Percentiles rank a stretch among this genome's conserved stretches.
Evolutionary conservation across 305 asterid genomes (phyloP).

Genomic region (Fraxinus greggii): DNA sequence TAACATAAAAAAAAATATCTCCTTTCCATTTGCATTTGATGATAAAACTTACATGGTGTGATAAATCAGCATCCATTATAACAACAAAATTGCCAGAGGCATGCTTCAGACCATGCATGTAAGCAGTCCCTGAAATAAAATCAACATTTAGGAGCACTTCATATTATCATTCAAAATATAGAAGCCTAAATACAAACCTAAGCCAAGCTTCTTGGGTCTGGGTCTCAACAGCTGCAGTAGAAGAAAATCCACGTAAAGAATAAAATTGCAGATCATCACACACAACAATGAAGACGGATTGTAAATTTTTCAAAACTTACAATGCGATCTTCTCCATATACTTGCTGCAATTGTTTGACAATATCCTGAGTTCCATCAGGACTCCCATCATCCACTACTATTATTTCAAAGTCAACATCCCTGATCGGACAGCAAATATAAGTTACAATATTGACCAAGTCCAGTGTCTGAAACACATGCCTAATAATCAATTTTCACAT

Average conservation of each 20-base stretch:
- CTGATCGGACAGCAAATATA: slow-evolving; percentile 38
- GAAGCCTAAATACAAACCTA: slow-evolving; percentile 51
- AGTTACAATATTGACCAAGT: slow-evolving; percentile 9
- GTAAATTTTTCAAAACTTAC: slow-evolving; percentile 42
- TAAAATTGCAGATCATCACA: background rate
- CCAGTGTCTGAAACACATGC: background rate
- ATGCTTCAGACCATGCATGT: slow-evolving; percentile 88
- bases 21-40: slow-evolving; percentile 14
- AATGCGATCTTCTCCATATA: slow-evolving; percentile 82
- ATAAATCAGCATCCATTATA: slow-evolving; percentile 97
- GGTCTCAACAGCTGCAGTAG: slow-evolving; percentile 77
- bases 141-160: slow-evolving; percentile 21
- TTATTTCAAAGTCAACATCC: slow-evolving; percentile 77
- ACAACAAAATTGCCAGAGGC: slow-evolving; percentile 84
- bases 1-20: background rate
- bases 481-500: background rate
- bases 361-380: slow-evolving; percentile 98
- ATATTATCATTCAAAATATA: slow-evolving; percentile 14
- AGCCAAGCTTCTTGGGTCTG: slow-evolving; percentile 85
- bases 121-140: slow-evolving; percentile 79
- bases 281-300: slow-evolving; percentile 9
- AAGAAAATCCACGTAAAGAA: slow-evolving; percentile 25
- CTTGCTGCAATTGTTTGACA: slow-evolving; percentile 77
- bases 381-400: slow-evolving; percentile 96
- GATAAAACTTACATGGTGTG: slow-evolving; percentile 80